Evolutionary conservation across 1,284 basidiomycete species (phyloP).

Genomic region (Cutaneotrichosporon sp.): DNA sequence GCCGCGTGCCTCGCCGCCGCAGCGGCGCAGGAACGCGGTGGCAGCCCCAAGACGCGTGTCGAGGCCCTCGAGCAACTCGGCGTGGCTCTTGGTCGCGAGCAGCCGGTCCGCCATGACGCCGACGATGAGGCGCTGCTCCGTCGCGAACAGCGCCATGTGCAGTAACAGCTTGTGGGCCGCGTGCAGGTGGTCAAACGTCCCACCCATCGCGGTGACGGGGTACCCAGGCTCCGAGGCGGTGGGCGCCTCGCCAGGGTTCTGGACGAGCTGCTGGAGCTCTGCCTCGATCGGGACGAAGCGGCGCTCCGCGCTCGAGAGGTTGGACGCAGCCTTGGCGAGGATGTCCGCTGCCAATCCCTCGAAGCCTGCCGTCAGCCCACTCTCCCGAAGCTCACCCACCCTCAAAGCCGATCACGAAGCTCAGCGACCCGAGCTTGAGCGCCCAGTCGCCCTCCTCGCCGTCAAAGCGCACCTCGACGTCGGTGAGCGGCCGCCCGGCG

Average conservation of each 20-base stretch:
- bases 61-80: constrained; percentile 69
- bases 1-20: constrained; percentile 14
- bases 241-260: background rate
- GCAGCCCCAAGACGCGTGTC: constrained; percentile 61
- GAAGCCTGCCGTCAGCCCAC: background rate
- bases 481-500: constrained; percentile 40
- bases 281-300: background rate
- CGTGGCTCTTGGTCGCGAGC: constrained; percentile 72
- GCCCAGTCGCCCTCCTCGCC: constrained; percentile 35
- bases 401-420: constrained; percentile 23
- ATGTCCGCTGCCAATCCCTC: constrained; percentile 12
- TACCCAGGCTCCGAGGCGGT: constrained; percentile 18
- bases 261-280: background rate
- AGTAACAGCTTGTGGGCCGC: constrained; percentile 96
- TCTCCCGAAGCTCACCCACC: constrained; percentile 14
- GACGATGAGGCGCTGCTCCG: constrained; percentile 76
- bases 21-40: constrained; percentile 61
- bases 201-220: constrained; percentile 60
- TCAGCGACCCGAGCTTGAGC: constrained; percentile 23
- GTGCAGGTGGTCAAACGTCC: constrained; percentile 97
- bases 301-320: background rate
- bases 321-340: background rate
- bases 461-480: constrained; percentile 50
- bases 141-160: constrained; percentile 83
- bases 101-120: constrained; percentile 78